Evolutionary conservation across 2,329 filamentous ascomycete genomes (phyloP).

Genomic region (Periconia macrospinosa): DNA sequence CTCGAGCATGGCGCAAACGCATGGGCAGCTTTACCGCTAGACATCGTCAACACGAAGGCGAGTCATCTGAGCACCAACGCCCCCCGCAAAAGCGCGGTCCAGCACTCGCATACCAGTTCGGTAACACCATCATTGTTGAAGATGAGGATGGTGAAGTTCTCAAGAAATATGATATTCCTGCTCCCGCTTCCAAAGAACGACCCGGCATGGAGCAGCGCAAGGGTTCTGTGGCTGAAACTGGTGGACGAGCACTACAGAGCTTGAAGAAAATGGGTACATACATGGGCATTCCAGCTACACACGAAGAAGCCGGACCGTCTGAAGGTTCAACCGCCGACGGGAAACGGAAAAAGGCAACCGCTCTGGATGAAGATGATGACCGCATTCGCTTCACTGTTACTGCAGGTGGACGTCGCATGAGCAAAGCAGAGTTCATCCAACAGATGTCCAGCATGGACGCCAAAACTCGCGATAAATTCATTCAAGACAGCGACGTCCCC

Average conservation of each 20-base stretch:
- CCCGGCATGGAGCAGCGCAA: constrained; percentile 29
- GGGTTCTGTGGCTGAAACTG: constrained; percentile 33
- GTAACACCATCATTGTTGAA: constrained; percentile 87
- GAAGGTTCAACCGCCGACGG: constrained; percentile 12
- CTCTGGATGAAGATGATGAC: constrained; percentile 66
- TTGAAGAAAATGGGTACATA: constrained; percentile 57
- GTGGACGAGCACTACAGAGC: constrained; percentile 46
- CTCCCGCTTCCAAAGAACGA: constrained; percentile 47
- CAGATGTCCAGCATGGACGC: constrained; percentile 74
- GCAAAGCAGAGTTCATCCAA: constrained; percentile 76
- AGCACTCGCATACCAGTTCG: constrained; percentile 82
- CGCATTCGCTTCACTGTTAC: constrained; percentile 76
- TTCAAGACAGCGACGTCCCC: constrained; percentile 52
- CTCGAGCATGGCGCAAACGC: constrained; percentile 47
- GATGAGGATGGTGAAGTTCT: constrained; percentile 85
- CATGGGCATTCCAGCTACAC: constrained; percentile 47
- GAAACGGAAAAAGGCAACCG: constrained; percentile 32
- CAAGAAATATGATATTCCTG: constrained; percentile 77
- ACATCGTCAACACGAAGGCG: constrained; percentile 37
- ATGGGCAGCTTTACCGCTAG: constrained; percentile 53
- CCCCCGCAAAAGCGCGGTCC: constrained; percentile 60
- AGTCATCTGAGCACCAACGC: constrained; percentile 35
- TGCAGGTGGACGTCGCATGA: constrained; percentile 73
- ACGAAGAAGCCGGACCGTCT: constrained; percentile 22
- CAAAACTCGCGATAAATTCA: constrained; percentile 58